A percentile compares a stretch with the other conserved stretches of the same genome.
Conservation (phyloP, 1,139 yeast species). For the Saccharomyces pastorianus region DNA sequence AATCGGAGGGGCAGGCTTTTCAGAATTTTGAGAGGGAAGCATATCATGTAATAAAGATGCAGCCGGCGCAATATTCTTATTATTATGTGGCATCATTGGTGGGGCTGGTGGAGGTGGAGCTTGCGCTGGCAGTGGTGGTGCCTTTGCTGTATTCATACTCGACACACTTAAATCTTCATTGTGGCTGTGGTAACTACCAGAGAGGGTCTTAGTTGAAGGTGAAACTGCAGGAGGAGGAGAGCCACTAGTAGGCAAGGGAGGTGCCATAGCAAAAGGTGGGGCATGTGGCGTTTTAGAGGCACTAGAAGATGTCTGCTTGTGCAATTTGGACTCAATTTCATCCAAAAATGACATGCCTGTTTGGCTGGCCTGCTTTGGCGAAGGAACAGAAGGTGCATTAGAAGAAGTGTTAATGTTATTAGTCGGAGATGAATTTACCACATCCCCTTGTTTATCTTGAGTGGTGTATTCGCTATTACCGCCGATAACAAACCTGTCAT, state of each 20-base stretch:
- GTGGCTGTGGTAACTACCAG: conserved; percentile 8
- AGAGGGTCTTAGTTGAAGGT: conserved; percentile 15
- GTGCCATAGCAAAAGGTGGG: conserved; percentile 13
- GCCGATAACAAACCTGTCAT: conserved; percentile 44
- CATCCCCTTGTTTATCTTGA: conserved; percentile 27
- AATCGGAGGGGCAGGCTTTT: conserved; percentile 13
- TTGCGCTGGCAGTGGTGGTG: conserved; percentile 15
- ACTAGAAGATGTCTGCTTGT: conserved; percentile 13
- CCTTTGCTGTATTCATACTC: conserved; percentile 8
- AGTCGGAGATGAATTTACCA: conserved; percentile 5
- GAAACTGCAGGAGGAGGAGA: conserved; percentile 9
- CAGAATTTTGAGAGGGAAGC: not conserved
- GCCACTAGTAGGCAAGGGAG: conserved; percentile 10
- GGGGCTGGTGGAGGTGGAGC: conserved; percentile 14
- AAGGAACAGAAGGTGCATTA: conserved; percentile 9
- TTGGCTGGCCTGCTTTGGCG: not conserved
- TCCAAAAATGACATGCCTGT: not conserved
- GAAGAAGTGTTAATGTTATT: conserved; percentile 12
- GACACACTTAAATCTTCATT: not conserved
- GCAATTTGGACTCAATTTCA: conserved; percentile 27
- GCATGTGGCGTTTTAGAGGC: conserved; percentile 14
- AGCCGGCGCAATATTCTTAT: conserved; percentile 5
- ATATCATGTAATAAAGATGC: not conserved
- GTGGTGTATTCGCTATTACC: conserved; percentile 26
- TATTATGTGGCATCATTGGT: conserved; percentile 14